Percentiles rank a stretch among this genome's conserved stretches.
These are phyloP conservation scores for Erodium trifolium DNA, from an alignment of 441 rosid species.

Conservation along the genomic window DNA sequence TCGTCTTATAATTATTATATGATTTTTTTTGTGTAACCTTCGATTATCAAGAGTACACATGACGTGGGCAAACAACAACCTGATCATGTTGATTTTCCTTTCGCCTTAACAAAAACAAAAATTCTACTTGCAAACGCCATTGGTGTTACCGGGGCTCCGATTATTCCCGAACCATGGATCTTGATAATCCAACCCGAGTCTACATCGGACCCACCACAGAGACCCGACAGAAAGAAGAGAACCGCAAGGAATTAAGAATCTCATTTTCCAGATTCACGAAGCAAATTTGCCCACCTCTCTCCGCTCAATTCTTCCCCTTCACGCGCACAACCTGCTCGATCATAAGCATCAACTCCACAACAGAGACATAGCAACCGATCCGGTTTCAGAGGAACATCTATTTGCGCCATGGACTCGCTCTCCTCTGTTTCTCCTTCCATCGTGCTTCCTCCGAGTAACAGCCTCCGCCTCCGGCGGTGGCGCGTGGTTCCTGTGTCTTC, in stretches of 20 bases:
- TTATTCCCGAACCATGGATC: neutral
- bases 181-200: neutral
- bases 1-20: too few relatives aligned
- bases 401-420: slow-evolving; percentile 51
- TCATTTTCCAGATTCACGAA: slow-evolving; percentile 18
- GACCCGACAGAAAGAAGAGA: neutral
- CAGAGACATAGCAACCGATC: neutral
- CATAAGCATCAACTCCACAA: too few relatives aligned
- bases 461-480: slow-evolving; percentile 22
- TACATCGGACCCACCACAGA: neutral
- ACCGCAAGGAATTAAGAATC: slow-evolving; percentile 8
- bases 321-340: neutral
- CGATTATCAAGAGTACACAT: too few relatives aligned
- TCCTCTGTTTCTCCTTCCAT: slow-evolving; percentile 57
- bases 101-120: neutral
- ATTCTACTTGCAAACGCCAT: neutral
- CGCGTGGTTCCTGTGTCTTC: slow-evolving; percentile 27
- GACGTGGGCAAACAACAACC: neutral
- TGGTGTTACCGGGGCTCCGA: slow-evolving; percentile 6
- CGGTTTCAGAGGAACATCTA: neutral
- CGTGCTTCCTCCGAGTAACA: slow-evolving; percentile 46
- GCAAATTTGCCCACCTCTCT: slow-evolving; percentile 18
- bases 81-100: neutral
- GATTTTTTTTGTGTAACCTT: too few relatives aligned
- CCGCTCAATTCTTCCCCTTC: neutral